Evolutionary conservation across 352 stramenopile genomes (phyloP).

Genomic region (Globisporangium canariense): DNA sequence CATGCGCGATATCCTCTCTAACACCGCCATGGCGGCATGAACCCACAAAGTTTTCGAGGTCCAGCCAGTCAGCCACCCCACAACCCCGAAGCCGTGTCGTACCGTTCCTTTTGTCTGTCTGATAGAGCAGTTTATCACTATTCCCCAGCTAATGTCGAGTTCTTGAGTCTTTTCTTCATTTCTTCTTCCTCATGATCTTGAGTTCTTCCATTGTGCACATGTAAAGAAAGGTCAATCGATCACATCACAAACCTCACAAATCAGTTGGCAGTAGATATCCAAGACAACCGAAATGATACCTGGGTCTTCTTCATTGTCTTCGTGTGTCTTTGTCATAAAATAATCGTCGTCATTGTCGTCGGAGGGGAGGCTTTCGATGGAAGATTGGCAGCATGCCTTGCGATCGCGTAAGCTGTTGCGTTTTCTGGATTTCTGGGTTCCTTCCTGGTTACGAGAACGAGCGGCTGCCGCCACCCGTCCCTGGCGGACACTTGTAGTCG

Average conservation of each 20-base stretch:
- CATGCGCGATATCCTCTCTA: conserved; percentile 66
- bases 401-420: too few relatives aligned
- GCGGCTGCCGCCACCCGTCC: conserved; percentile 65
- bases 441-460: conserved; percentile 42
- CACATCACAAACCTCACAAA: not conserved
- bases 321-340: conserved; percentile 1
- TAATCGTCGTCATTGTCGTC: not conserved
- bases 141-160: conserved; percentile 4
- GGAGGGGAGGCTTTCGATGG: not conserved
- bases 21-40: conserved; percentile 31
- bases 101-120: conserved; percentile 13
- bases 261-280: conserved; percentile 1
- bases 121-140: conserved; percentile 10
- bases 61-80: not conserved
- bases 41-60: too few relatives aligned
- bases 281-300: conserved; percentile 4
- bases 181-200: not conserved
- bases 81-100: conserved; percentile 3
- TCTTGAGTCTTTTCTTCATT: not conserved
- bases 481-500: conserved; percentile 79
- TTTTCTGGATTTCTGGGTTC: not conserved
- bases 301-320: conserved; percentile 6
- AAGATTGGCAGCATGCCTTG: too few relatives aligned
- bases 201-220: not conserved
- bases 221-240: not conserved